Evolutionary conservation across 495 filamentous ascomycete genomes (phyloP).

Genomic region (Daldinia vernicosa): DNA sequence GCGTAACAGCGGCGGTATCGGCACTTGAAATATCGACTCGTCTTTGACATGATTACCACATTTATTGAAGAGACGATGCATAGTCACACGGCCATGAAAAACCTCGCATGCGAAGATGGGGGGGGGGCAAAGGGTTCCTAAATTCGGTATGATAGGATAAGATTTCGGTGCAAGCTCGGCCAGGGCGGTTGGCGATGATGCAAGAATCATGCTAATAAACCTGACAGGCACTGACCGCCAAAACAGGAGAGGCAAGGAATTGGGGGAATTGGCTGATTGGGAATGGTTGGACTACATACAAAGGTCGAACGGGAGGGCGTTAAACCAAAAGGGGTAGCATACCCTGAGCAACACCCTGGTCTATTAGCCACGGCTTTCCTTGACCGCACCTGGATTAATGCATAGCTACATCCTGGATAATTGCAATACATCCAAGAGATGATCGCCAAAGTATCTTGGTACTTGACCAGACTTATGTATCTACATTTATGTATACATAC

Average conservation of each 20-base stretch:
- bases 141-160: slow-evolving; percentile 40
- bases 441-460: slow-evolving; percentile 19
- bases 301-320: slow-evolving; percentile 2
- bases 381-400: slow-evolving; percentile 25
- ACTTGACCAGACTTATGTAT: slow-evolving; percentile 15
- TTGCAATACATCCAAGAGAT: slow-evolving; percentile 18
- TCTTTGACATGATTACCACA: slow-evolving; percentile 36
- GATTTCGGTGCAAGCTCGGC: slow-evolving; percentile 44
- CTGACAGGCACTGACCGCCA: slow-evolving; percentile 43
- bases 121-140: slow-evolving; percentile 25
- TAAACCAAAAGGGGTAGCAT: slow-evolving; percentile 40
- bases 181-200: slow-evolving; percentile 44
- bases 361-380: slow-evolving; percentile 7
- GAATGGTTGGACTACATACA: neutral
- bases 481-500: slow-evolving; percentile 7
- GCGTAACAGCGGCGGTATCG: slow-evolving; percentile 39
- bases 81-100: slow-evolving; percentile 42
- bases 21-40: slow-evolving; percentile 35
- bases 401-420: slow-evolving; percentile 27
- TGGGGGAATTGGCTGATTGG: neutral
- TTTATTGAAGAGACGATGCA: slow-evolving; percentile 37
- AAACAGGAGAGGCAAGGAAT: slow-evolving; percentile 37
- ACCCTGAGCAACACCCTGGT: slow-evolving; percentile 23
- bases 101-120: slow-evolving; percentile 31
- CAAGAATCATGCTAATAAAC: slow-evolving; percentile 45